Conservation (phyloP, 441 rosid species). For the Pelargonium australe region DNA sequence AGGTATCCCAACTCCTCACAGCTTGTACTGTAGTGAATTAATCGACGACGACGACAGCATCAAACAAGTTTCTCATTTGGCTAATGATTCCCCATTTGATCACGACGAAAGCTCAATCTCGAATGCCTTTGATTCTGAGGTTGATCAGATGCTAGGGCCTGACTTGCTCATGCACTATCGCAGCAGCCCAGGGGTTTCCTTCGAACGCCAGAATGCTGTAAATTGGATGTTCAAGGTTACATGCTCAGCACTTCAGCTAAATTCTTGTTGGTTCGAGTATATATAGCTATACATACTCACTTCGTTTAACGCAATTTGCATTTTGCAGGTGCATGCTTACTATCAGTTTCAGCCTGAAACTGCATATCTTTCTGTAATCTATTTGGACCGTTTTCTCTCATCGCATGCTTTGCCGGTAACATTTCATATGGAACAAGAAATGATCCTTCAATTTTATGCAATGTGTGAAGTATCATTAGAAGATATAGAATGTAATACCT, state of each 20-base stretch:
- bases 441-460: background rate
- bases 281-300: background rate
- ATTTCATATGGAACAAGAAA: background rate
- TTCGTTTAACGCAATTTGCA: background rate
- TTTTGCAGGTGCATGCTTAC: slow-evolving; percentile 27
- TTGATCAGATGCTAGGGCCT: slow-evolving; percentile 24
- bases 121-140: slow-evolving; percentile 25
- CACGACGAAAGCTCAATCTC: slow-evolving; percentile 20
- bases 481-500: background rate
- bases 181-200: slow-evolving; percentile 14
- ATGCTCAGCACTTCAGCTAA: background rate
- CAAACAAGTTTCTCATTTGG: background rate
- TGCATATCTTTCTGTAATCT: slow-evolving; percentile 31
- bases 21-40: slow-evolving; percentile 31
- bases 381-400: slow-evolving; percentile 32
- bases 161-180: slow-evolving; percentile 12
- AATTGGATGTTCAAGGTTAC: slow-evolving; percentile 35
- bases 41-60: slow-evolving; percentile 6
- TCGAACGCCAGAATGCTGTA: slow-evolving; percentile 27
- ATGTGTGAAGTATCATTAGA: background rate
- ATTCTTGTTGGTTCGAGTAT: background rate
- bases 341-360: slow-evolving; percentile 33
- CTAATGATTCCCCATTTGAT: slow-evolving; percentile 8
- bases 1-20: slow-evolving; percentile 16
- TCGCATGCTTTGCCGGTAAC: slow-evolving; percentile 25